phyloP scores from a whole-genome alignment of 1,139 yeast genomes.

The Kodamaea ohmeri region DNA sequence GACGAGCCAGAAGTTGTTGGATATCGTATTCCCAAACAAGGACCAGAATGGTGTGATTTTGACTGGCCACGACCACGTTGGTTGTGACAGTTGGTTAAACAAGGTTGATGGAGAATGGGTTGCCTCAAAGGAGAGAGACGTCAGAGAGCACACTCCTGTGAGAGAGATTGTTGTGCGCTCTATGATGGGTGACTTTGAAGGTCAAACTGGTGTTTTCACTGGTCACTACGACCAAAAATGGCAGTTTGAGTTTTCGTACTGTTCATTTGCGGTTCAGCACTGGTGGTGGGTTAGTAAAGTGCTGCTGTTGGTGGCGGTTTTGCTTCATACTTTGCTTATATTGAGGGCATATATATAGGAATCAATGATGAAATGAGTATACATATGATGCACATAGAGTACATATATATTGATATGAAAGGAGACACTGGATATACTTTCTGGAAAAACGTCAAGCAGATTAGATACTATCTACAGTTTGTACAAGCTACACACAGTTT shows the following conservation, averaged over 20 bases:
- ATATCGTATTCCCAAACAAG: constrained; percentile 61
- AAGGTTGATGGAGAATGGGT: constrained; percentile 51
- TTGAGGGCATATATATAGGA: constrained; percentile 4
- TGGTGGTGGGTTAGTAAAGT: constrained; percentile 92
- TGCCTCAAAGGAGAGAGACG: constrained; percentile 45
- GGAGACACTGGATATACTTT: not conserved
- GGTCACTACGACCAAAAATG: constrained; percentile 58
- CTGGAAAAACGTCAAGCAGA: not conserved
- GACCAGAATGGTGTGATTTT: constrained; percentile 71
- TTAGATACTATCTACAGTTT: no score
- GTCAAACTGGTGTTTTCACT: constrained; percentile 80
- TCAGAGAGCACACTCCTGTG: constrained; percentile 36
- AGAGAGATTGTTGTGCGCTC: constrained; percentile 84
- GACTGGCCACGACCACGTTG: constrained; percentile 97
- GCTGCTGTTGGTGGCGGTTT: constrained; percentile 43
- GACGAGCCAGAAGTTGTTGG: constrained; percentile 62
- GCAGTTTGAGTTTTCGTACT: constrained; percentile 68
- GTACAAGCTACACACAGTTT: no score
- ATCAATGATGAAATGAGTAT: not conserved
- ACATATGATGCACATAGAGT: no score
- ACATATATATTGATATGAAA: not conserved
- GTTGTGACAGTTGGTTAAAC: constrained; percentile 72
- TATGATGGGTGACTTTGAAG: constrained; percentile 95
- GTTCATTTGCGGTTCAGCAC: constrained; percentile 87
- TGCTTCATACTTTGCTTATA: constrained; percentile 26